Conservation (phyloP, 2,329 filamentous ascomycete genomes). For the Rhynchosporium graminicola region DNA sequence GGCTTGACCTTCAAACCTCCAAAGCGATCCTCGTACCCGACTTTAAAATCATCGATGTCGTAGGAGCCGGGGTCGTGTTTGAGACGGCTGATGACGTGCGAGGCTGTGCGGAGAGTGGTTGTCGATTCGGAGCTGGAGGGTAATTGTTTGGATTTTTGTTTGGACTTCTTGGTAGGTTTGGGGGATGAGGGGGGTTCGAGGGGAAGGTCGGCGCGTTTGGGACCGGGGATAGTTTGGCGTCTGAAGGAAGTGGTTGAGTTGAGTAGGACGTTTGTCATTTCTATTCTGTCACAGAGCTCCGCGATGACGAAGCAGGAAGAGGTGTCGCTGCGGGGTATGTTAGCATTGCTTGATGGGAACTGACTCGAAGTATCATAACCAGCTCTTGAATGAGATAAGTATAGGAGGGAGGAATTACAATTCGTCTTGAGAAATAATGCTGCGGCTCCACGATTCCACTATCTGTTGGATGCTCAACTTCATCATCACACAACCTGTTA, state of each 20-base stretch:
- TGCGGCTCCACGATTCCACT: background rate
- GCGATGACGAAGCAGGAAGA: constrained; percentile 3
- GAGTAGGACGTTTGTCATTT: background rate
- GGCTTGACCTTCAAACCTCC: constrained; percentile 25
- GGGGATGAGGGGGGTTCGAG: background rate
- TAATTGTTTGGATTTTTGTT: background rate
- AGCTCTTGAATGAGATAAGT: too few relatives aligned
- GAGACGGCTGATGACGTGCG: constrained; percentile 5
- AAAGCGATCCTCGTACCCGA: constrained; percentile 34
- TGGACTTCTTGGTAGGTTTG: background rate
- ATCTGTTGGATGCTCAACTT: background rate
- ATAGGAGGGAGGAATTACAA: background rate
- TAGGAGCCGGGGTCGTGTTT: constrained; percentile 5
- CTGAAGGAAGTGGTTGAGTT: background rate
- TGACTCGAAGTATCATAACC: too few relatives aligned
- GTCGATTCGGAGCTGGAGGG: background rate
- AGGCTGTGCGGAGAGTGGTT: constrained; percentile 3
- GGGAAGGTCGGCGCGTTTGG: background rate
- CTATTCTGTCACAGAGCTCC: background rate
- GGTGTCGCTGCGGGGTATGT: background rate
- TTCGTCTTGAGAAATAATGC: background rate
- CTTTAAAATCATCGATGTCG: constrained; percentile 13
- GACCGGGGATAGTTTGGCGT: background rate
- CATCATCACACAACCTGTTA: background rate
- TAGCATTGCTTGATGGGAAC: background rate